Percentiles rank a stretch among this genome's conserved stretches.
phyloP scores from a whole-genome alignment of 805 yeast genomes.

The Saturnispora halmiae region DNA sequence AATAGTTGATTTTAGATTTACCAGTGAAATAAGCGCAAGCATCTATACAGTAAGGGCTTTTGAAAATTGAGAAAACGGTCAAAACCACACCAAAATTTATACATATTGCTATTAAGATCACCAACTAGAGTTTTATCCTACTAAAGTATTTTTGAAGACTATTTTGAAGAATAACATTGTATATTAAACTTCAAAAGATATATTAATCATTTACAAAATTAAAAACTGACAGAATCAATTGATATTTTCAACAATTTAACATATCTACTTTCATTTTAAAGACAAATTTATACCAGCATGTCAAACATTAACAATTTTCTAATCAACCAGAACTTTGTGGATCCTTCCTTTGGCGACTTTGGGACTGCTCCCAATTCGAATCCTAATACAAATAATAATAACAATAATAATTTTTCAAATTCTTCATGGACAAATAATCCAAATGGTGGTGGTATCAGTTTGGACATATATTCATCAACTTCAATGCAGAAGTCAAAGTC shows the following conservation, averaged over 20 bases:
- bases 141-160: too few species aligned
- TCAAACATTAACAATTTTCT: not conserved
- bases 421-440: not conserved
- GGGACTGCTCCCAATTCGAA: not conserved
- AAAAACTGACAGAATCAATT: too few species aligned
- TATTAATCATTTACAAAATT: too few species aligned
- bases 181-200: too few species aligned
- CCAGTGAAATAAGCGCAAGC: not conserved
- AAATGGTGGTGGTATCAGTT: conserved; percentile 1
- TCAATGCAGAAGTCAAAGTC: conserved; percentile 11
- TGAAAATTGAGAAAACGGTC: not conserved
- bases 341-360: not conserved
- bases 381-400: not conserved
- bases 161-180: too few species aligned
- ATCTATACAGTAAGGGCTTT: not conserved
- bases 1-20: not conserved
- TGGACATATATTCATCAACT: conserved; percentile 3
- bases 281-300: too few species aligned
- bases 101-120: not conserved
- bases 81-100: not conserved
- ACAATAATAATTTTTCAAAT: conserved; percentile 3
- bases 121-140: not conserved
- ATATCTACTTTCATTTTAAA: not conserved
- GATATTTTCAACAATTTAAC: not conserved
- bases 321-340: not conserved